Percentiles rank a stretch among this genome's conserved stretches.
Conservation (phyloP, 176 grass and related monocot species). For the Zoysia japonica region DNA sequence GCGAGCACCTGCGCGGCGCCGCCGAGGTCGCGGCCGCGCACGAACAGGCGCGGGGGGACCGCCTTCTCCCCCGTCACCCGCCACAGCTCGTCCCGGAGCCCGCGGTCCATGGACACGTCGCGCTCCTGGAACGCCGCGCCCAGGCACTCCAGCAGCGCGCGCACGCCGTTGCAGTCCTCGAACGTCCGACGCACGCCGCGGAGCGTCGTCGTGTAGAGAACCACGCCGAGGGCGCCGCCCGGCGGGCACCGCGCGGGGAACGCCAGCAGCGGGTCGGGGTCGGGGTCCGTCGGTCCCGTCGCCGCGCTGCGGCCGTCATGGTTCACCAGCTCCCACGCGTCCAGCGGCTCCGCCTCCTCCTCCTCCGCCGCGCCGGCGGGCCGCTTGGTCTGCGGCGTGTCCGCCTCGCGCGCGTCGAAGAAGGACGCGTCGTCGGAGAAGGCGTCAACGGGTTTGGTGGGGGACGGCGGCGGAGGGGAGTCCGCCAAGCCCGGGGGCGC, state of each 20-base stretch:
- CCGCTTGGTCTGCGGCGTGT: not conserved
- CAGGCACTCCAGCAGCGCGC: conserved; percentile 62
- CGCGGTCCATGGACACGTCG: conserved; percentile 86
- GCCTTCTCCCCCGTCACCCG: conserved; percentile 43
- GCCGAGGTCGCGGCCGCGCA: conserved; percentile 62
- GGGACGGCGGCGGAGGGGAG: conserved; percentile 49
- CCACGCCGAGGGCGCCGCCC: conserved; percentile 39
- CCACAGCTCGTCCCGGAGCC: conserved; percentile 71
- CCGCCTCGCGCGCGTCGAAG: conserved; percentile 43
- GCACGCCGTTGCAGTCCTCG: conserved; percentile 65
- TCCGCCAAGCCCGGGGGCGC: not conserved
- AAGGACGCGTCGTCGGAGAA: conserved; percentile 46
- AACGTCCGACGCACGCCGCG: conserved; percentile 74
- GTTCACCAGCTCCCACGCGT: conserved; percentile 47
- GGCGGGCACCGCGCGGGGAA: conserved; percentile 62
- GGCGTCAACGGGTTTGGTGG: conserved; percentile 40
- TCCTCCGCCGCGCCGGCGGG: not conserved
- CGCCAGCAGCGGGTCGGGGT: conserved; percentile 15
- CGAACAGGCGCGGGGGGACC: conserved; percentile 72
- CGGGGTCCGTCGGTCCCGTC: not conserved
- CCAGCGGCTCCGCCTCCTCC: conserved; percentile 12
- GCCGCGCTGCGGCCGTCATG: not conserved
- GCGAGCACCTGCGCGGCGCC: conserved; percentile 57
- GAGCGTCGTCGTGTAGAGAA: conserved; percentile 77
- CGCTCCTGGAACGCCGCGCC: conserved; percentile 64